Percentiles rank a stretch among this genome's conserved stretches.
Conservation (phyloP, 1,284 basidiomycete species). For the Butyriboletus regius region DNA sequence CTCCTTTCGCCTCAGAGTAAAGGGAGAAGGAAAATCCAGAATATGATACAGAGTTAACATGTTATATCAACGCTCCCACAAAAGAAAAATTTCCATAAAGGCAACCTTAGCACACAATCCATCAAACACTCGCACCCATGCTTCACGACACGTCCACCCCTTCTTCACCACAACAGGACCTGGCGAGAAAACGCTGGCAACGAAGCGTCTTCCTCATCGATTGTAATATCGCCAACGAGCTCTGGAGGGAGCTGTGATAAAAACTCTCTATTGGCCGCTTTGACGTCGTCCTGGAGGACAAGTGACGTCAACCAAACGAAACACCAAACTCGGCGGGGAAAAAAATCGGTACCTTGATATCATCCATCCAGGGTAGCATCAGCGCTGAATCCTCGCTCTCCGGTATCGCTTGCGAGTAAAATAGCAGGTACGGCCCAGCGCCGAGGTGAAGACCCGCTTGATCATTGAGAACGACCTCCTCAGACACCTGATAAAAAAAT, state of each 20-base stretch:
- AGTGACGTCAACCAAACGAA: constrained; percentile 1
- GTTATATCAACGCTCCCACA: background rate
- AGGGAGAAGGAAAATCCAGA: background rate
- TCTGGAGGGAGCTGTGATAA: constrained; percentile 29
- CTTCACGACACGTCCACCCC: constrained; percentile 19
- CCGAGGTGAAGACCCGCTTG: constrained; percentile 60
- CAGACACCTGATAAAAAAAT: constrained; percentile 46
- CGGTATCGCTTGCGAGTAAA: constrained; percentile 55
- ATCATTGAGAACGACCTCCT: constrained; percentile 60
- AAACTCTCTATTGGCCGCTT: constrained; percentile 23
- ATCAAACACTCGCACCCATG: background rate
- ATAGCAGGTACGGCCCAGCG: constrained; percentile 64
- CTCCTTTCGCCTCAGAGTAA: too few species aligned
- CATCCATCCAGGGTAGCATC: constrained; percentile 38
- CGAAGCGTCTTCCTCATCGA: constrained; percentile 12
- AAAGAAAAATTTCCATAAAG: background rate
- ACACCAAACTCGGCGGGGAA: background rate
- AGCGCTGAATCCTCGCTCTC: constrained; percentile 23
- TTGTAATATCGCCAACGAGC: constrained; percentile 21
- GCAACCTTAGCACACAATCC: background rate
- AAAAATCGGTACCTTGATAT: constrained; percentile 32
- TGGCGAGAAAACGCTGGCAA: background rate
- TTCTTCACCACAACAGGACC: background rate
- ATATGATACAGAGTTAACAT: background rate
- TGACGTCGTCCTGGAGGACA: constrained; percentile 23